Base-by-base conservation (phyloP, 83 land plant species). In the Thuja plicata region DNA sequence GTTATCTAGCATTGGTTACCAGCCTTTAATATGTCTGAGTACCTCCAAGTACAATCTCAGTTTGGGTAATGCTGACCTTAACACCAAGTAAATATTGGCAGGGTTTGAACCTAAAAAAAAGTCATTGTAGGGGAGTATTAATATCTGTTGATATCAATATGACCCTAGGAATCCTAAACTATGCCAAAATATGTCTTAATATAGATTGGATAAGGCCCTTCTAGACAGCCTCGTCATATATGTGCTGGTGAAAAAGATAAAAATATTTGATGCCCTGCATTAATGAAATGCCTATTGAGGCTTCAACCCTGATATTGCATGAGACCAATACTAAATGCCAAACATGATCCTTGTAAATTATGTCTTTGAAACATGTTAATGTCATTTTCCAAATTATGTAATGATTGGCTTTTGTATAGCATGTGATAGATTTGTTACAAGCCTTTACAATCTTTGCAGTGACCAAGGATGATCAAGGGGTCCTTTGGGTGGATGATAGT, bases 401-500 rank as follows among this genome's bases (percentile, higher is more conserved):
- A 46, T 45, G 85, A 83, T 83, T 27, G 48, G 24, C 24, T 30
- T 27, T 83, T 83, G 48, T 54, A 45, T 83, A 46, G 48, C 8
- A 46, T 83, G 32, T 5, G 55, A 83, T n/a, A 46, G 3, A 83
- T 46, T 45, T 83, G 43, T 46, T 30, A 83, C 34, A 83, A 46
- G 8, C 35, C 48, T 45, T 46, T 16, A 30, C 32, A 83, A 27
- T 83, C 16, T 27, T 45, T 74, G 88, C 91, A 95, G 97, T 95
- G 60, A 77, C 77, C 71, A 84, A 62, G 62, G 96, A 95, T 88
- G 73, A 89, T n/a, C 32, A 89, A 21, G 93, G 93, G 54, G 85
- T 94, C n/a, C 54, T 89, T 41, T 95, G 97, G 97, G 89, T 95
- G 80, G 93, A 95, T 88, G 96, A 95, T 83, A 94, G 97, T 88